These are phyloP conservation scores for Epithemia pelagica DNA, from an alignment of 108 stramenopile genomes.

Conservation along the genomic window DNA sequence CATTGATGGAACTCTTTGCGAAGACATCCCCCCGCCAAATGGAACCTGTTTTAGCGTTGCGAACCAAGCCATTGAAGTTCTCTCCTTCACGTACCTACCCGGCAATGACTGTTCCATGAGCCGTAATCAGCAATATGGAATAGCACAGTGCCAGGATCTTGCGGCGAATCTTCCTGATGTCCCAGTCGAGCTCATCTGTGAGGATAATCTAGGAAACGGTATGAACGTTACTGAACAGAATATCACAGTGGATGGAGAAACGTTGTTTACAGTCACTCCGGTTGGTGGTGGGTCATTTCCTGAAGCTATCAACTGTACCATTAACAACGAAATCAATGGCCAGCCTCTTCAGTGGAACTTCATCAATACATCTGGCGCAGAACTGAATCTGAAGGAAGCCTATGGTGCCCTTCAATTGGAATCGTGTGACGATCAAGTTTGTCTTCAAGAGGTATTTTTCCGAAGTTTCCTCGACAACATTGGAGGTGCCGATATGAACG, in stretches of 20 bases:
- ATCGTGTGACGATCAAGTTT: constrained; percentile 6
- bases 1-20: background rate
- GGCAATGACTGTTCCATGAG: background rate
- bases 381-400: background rate
- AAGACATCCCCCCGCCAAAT: background rate
- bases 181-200: background rate
- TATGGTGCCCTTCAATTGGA: constrained; percentile 5
- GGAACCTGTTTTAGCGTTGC: background rate
- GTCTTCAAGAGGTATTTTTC: background rate
- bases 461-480: background rate
- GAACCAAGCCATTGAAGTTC: background rate
- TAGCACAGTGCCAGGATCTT: background rate
- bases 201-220: background rate
- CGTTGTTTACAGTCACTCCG: background rate
- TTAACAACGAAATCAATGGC: background rate
- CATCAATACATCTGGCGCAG: constrained; percentile 2
- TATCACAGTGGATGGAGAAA: background rate
- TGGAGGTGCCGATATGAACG: background rate
- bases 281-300: background rate
- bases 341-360: background rate
- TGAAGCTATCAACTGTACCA: background rate
- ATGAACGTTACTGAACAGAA: background rate
- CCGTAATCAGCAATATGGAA: background rate
- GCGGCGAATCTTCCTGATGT: background rate
- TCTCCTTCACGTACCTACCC: background rate